Evolutionary conservation across 768 basidiomycete species (phyloP), one percentile per base, ranked within the genome.

Genomic region (Lentinula aciculospora): DNA sequence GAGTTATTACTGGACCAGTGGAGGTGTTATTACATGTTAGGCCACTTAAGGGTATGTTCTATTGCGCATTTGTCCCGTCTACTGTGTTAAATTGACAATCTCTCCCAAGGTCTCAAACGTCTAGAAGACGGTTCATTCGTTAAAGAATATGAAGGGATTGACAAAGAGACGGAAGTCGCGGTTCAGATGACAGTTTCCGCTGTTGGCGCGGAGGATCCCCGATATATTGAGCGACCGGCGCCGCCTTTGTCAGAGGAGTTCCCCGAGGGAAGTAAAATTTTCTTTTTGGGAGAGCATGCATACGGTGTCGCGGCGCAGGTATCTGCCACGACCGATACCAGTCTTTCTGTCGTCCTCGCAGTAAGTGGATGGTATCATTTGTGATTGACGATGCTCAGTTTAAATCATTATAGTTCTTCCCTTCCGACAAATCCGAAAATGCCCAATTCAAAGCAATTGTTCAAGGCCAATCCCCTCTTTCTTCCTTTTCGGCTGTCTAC

Each of bases 301-400:
- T 99, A 96, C 66, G 97, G 97, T n/a, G 87, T 92, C 2, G 93
- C 96, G 13, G 94, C 95, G 0, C 90, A 94, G 65, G 92, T 99
- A 10, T 80, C 84, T 37, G 80, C 73, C 0, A 92, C 93, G 0
- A 81, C 81, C 0, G 82, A 89, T 3, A 78, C 80, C 2, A 76
- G 83, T 1, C 72, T 98, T 12, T 87, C 92, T 9, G 89, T 98
- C 48, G 73, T 92, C 44, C 81, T 98, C 58, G 95, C 94, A n/a
- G 94, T 96, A 66, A 60, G 78, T 67, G 32, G 15, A 58, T 28
- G 15, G 21, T 44, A 44, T 13, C 15, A 32, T 51, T 51, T 51
- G 58, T 32, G n/a, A 56, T 48, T 58, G 34, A 47, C 56, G 0
- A 4, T n/a, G 8, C 56, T 5, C 25, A 19, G 3, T 34, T 15